Base-by-base conservation (phyloP, 768 basidiomycete species). In the Amanita thiersii region DNA sequence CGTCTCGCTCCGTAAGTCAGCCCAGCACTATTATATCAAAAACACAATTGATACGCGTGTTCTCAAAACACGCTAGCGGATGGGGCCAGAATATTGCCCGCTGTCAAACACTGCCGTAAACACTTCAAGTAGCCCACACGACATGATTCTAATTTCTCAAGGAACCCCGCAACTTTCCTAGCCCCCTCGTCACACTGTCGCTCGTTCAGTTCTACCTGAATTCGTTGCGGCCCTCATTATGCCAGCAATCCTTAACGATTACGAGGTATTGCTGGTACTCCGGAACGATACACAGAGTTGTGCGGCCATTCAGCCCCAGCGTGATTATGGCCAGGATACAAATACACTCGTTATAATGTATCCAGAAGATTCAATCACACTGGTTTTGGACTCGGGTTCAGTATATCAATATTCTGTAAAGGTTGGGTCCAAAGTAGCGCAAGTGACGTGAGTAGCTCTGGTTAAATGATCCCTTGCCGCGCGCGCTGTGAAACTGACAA, bases 341-440 rank as follows among this genome's bases (percentile, higher is more conserved):
- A 69, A 69, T 39, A 66, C 73, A 38, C 66, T 74, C 46, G 68
- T 81, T 34, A 54, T 82, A 19, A 63, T 85, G 29, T 67, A 73
- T 44, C 80, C 81, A 3, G 67, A 72, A 36, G 81, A 85, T 54
- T 72, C 69, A 31, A 63, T 85, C 42, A 77, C 78, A 23, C 67
- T 83, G 44, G 69, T 85, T 46, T 69, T 85, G 48, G 79, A 82
- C 52, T 79, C 82, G 14, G 81, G 82, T 4, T 70, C 72, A 15
- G 61, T 75, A 28, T 85, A 85, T 64, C 72, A 73, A 52, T 83
- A 85, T 56, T 79, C 77, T 25, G 62, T 85, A 45, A 83, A 82
- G 57, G 69, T 69, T 47, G 72, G 68, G 48, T 71, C 73, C 37
- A 78, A 76, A 52, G 80, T 83, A 20, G 78, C 72, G 44, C 77